These are phyloP conservation scores for Herpotrichia juniperi DNA, from an alignment of 2,329 filamentous ascomycete genomes.

Conservation along the genomic window DNA sequence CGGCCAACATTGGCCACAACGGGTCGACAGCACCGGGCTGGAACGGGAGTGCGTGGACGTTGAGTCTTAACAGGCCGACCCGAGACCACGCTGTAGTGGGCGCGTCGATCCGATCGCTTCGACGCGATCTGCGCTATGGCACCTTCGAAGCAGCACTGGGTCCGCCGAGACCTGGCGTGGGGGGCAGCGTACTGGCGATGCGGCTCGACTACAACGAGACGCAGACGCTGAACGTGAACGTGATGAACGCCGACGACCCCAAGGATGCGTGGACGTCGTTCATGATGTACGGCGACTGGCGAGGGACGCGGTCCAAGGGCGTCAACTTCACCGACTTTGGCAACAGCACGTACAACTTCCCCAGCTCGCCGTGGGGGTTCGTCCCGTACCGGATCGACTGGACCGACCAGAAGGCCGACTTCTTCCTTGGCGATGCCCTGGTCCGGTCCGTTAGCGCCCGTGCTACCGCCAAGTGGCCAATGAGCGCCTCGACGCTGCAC, in stretches of 20 bases:
- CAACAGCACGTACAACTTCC: constrained; percentile 34
- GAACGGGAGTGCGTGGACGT: no score
- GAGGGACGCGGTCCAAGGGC: constrained; percentile 49
- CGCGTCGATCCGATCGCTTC: constrained; percentile 45
- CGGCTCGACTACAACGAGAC: constrained; percentile 48
- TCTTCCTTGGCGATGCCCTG: constrained; percentile 49
- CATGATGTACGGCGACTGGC: constrained; percentile 37
- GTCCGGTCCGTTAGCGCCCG: constrained; percentile 41
- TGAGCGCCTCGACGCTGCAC: constrained; percentile 49
- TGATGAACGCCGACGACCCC: constrained; percentile 49
- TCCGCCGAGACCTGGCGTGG: constrained; percentile 38
- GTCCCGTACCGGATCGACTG: constrained; percentile 57
- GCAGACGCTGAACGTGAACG: constrained; percentile 45
- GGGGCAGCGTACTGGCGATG: constrained; percentile 52
- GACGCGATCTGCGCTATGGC: constrained; percentile 53
- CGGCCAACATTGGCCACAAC: constrained; percentile 47
- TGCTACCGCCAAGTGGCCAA: constrained; percentile 43
- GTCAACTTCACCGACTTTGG: constrained; percentile 48
- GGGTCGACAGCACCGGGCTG: constrained; percentile 43
- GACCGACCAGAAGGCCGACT: constrained; percentile 51
- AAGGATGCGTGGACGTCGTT: constrained; percentile 42
- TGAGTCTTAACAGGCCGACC: no score
- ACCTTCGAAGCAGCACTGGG: constrained; percentile 49
- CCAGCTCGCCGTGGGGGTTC: constrained; percentile 50
- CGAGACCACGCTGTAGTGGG: no score